Evolutionary conservation across 441 rosid genomes (phyloP).

Genomic region (Adansonia gregorii): DNA sequence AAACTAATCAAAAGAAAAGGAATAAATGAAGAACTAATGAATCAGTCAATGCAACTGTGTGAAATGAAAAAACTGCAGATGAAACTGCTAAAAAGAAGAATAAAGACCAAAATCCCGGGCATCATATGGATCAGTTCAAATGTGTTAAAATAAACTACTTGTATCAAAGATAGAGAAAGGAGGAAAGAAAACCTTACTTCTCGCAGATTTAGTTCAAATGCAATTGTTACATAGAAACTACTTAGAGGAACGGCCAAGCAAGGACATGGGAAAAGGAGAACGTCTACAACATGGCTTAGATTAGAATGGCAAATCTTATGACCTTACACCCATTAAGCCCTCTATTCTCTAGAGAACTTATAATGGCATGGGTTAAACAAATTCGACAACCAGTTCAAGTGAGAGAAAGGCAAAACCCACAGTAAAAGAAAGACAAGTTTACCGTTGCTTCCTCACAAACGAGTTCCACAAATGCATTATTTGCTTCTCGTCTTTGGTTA

Average conservation of each 20-base stretch:
- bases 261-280: not conserved
- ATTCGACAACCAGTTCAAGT: not conserved
- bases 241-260: not conserved
- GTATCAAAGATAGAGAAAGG: not conserved
- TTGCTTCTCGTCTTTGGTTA: slow-evolving; percentile 93
- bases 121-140: not conserved
- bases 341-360: not conserved
- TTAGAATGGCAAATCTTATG: slow-evolving; percentile 2
- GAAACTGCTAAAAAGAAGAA: not conserved
- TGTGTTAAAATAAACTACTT: not conserved
- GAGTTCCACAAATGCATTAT: slow-evolving; percentile 99
- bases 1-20: not conserved
- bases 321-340: not conserved
- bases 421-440: slow-evolving; percentile 26
- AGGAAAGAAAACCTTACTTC: not conserved
- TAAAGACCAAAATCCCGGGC: not conserved
- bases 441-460: slow-evolving; percentile 96
- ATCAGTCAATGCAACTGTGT: not conserved
- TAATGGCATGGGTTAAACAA: not conserved
- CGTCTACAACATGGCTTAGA: slow-evolving; percentile 3
- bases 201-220: slow-evolving; percentile 3
- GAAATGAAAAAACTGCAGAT: not conserved
- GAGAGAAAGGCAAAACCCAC: slow-evolving; percentile 16
- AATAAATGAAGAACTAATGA: not conserved
- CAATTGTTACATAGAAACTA: not conserved